Conservation (phyloP, 2,329 filamentous ascomycete genomes). For the Xylariaceae sp. region DNA sequence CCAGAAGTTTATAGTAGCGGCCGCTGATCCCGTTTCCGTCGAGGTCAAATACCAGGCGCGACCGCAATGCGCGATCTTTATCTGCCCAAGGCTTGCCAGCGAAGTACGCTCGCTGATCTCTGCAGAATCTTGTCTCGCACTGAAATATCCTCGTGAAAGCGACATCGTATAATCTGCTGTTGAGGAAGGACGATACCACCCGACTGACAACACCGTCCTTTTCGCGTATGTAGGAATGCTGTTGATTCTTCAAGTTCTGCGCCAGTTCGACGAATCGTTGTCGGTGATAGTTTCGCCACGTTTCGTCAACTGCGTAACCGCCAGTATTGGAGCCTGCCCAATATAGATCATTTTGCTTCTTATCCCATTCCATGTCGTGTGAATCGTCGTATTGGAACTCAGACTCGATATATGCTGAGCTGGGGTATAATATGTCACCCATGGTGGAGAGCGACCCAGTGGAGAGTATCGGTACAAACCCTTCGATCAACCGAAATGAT, state of each 20-base stretch:
- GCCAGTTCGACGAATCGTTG: constrained; percentile 51
- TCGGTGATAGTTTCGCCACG: constrained; percentile 54
- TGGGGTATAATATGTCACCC: constrained; percentile 59
- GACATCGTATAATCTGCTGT: constrained; percentile 49
- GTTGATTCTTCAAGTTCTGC: constrained; percentile 38
- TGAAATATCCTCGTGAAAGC: constrained; percentile 54
- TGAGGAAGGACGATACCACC: constrained; percentile 42
- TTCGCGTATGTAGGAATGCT: constrained; percentile 44
- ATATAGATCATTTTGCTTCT: constrained; percentile 58
- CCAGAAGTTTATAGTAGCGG: constrained; percentile 57
- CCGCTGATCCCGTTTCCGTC: constrained; percentile 64
- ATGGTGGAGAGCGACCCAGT: constrained; percentile 52
- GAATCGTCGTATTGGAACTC: constrained; percentile 49
- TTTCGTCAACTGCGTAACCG: constrained; percentile 43
- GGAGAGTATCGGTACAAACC: constrained; percentile 53
- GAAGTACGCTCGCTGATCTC: constrained; percentile 44
- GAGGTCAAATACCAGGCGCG: constrained; percentile 55
- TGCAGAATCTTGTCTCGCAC: constrained; percentile 47
- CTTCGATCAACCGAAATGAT: constrained; percentile 49
- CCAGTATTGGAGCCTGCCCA: constrained; percentile 65
- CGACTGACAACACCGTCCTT: constrained; percentile 25
- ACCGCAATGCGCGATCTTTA: constrained; percentile 45
- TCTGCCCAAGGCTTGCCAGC: constrained; percentile 40
- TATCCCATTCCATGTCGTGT: constrained; percentile 53
- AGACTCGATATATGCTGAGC: constrained; percentile 53